These are phyloP conservation scores for Fraxinus nigra DNA, from an alignment of 305 asterid genomes.

Conservation along the genomic window DNA sequence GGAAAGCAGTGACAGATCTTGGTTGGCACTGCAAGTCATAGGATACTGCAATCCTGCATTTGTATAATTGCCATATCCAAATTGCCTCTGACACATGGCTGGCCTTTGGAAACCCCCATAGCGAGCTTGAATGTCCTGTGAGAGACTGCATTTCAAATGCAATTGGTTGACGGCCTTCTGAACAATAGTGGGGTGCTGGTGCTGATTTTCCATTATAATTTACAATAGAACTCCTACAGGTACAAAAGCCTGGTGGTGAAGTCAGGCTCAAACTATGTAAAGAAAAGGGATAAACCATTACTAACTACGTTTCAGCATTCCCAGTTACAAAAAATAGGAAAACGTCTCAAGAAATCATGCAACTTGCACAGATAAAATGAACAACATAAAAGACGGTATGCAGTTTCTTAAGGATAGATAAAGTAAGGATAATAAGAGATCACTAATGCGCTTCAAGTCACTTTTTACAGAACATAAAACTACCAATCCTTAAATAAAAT, in stretches of 20 bases:
- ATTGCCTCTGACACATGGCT: neutral
- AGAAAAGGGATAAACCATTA: neutral
- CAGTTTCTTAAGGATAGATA: neutral
- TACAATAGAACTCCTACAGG: constrained; percentile 1
- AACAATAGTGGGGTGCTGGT: constrained; percentile 18
- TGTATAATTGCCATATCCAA: constrained; percentile 10
- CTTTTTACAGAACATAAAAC: neutral
- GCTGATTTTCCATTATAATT: constrained; percentile 6
- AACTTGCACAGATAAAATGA: neutral
- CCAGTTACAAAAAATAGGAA: neutral
- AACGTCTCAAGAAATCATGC: neutral
- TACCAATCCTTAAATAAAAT: neutral
- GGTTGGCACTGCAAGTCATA: neutral
- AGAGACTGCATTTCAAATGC: constrained; percentile 10
- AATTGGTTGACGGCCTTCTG: constrained; percentile 22
- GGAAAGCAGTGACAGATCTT: constrained; percentile 16
- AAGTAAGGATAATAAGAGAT: neutral
- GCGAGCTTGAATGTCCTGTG: constrained; percentile 15
- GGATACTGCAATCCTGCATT: constrained; percentile 16
- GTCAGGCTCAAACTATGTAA: neutral
- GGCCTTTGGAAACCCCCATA: constrained; percentile 18
- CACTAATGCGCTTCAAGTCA: neutral
- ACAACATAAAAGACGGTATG: neutral
- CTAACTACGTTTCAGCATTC: neutral
- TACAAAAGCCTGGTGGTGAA: neutral